Conservation (phyloP, 148 eudicot species). For the Camellia lanceoleosa region DNA sequence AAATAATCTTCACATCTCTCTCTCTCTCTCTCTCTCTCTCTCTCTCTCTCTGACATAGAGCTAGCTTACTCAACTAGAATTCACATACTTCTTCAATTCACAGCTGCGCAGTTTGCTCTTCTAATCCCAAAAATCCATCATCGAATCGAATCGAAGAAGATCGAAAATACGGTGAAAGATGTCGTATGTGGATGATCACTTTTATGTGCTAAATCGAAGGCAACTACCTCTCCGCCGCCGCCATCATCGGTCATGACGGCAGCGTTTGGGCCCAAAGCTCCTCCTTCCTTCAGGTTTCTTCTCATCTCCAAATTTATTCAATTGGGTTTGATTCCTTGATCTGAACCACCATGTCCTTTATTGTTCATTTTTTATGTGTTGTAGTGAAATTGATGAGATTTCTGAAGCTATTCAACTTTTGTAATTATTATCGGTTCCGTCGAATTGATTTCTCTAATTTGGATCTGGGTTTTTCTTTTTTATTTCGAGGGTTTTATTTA, state of each 20-base stretch:
- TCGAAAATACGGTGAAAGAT: conserved; percentile 2
- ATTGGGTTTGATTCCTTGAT: not conserved
- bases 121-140: not conserved
- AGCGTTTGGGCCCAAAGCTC: conserved; percentile 47
- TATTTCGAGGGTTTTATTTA: not conserved
- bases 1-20: too few relatives aligned
- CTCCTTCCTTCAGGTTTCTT: conserved; percentile 46
- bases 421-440: not conserved
- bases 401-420: not conserved
- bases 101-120: not conserved
- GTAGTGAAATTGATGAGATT: not conserved
- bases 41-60: too few relatives aligned
- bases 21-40: too few relatives aligned
- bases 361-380: not conserved
- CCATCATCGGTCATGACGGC: conserved; percentile 54
- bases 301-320: not conserved
- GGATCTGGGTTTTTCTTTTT: not conserved
- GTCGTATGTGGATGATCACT: conserved; percentile 60
- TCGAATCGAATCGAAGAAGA: not conserved
- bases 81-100: too few relatives aligned
- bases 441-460: not conserved
- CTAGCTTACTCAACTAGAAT: too few relatives aligned
- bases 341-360: not conserved
- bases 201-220: conserved; percentile 52
- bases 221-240: conserved; percentile 42